phyloP scores from a whole-genome alignment of 768 basidiomycete genomes.

The Agrocybe pediades region DNA sequence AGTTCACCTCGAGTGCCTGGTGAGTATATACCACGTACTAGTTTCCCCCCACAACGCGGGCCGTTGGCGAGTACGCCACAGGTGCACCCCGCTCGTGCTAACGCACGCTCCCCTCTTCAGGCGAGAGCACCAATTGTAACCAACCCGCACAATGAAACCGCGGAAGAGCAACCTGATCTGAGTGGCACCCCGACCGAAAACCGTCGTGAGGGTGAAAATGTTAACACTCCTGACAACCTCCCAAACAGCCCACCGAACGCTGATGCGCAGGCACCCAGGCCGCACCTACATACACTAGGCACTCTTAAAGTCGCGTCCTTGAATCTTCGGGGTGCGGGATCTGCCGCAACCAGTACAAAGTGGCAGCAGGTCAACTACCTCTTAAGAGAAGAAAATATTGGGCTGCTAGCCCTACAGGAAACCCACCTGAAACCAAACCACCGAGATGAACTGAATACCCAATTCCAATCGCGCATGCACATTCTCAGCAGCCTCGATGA shows the following conservation, averaged over 20 bases:
- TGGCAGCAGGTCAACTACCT: slow-evolving; percentile 10
- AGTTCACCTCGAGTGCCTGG: not conserved
- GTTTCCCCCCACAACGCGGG: not conserved
- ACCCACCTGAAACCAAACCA: slow-evolving; percentile 8
- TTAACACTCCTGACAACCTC: too few species aligned
- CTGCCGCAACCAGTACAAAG: slow-evolving; percentile 3
- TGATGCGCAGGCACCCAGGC: too few species aligned
- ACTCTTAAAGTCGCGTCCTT: slow-evolving; percentile 4
- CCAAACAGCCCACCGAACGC: too few species aligned
- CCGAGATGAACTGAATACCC: slow-evolving; percentile 6
- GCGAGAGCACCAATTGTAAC: not conserved
- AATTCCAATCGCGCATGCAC: slow-evolving; percentile 12
- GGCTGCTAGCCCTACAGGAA: slow-evolving; percentile 6
- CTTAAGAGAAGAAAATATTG: slow-evolving; percentile 3
- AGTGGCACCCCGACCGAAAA: too few species aligned
- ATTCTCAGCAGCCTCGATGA: slow-evolving; percentile 19
- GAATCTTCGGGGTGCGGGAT: slow-evolving; percentile 13
- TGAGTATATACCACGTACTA: not conserved
- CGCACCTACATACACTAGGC: too few species aligned
- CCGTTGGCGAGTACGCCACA: not conserved
- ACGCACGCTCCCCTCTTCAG: not conserved
- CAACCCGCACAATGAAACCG: not conserved
- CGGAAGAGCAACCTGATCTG: too few species aligned
- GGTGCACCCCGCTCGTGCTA: not conserved
- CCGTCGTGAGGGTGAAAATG: too few species aligned